phyloP scores from a whole-genome alignment of 345 rosid genomes.

The Hibiscus syriacus region DNA sequence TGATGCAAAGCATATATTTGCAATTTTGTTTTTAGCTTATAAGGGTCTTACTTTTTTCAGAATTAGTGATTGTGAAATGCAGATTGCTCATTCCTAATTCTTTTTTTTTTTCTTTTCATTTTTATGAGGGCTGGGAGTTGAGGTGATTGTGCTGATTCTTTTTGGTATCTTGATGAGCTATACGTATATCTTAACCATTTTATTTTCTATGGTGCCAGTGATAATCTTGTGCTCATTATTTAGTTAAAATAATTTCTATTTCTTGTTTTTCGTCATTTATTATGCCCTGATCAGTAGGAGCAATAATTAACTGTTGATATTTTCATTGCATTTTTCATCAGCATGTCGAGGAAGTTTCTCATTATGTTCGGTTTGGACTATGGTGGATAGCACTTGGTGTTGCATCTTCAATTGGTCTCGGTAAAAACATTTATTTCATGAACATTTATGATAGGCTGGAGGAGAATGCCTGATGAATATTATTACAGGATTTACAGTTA shows the following conservation, averaged over 20 bases:
- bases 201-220: neutral
- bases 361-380: slow-evolving; percentile 56
- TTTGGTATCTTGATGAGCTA: neutral
- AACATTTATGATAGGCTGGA: neutral
- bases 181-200: no score
- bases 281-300: neutral
- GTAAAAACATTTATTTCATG: slow-evolving; percentile 36
- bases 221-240: neutral
- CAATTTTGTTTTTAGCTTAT: neutral
- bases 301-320: neutral
- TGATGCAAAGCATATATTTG: neutral
- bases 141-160: neutral
- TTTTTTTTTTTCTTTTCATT: no score
- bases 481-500: neutral
- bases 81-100: no score
- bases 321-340: slow-evolving; percentile 22
- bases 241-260: neutral
- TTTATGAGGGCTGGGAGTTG: no score
- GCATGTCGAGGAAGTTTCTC: slow-evolving; percentile 76
- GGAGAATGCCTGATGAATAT: neutral
- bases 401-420: slow-evolving; percentile 98
- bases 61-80: no score
- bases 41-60: neutral
- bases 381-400: slow-evolving; percentile 99
- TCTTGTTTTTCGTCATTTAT: neutral